Base-by-base conservation (phyloP, 2,329 filamentous ascomycete species). In the Fusarium staphyleae region DNA sequence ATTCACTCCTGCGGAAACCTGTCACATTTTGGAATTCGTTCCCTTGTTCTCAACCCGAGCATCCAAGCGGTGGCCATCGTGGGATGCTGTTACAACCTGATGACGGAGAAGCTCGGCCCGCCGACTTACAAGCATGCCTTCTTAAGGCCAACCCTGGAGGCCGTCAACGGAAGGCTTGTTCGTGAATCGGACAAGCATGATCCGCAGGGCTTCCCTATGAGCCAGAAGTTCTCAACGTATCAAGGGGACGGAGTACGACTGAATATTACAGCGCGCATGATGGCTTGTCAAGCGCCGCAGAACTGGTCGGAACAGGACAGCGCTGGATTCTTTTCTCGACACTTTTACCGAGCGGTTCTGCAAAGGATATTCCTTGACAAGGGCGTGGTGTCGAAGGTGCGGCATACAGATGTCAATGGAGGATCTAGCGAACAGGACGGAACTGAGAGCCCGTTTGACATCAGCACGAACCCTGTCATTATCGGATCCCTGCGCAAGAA, bases 1-100 rank as follows among this genome's bases (percentile, higher is more conserved):
- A 90, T 99, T 14, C 95, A 99, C 73, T 98, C 93, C 1, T 99
- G 95, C 70, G 95, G 95, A 22, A 98, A 99, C 65, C 85, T 99
- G n/a, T 89, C 96, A 1, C 95, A 99, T 72, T 93, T 96, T 70
- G 95, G 90, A 9, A 87, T 99, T 51, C 87, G 91, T 12, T 96
- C 93, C 1, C 82, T 99, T 15, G 75, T 93, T 2, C 76, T 96
- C 51, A 98, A 97, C 69, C 88, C 89, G 0, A 84, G 87, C 4
- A 93, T 98, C 48, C 85, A 86, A 26, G 91, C 92, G n/a, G 88
- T 98, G 16, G 93, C 93, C 52, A 93, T 99, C 70, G 91, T 99
- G 55, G 95, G 95, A 39, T 99, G 95, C 78, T 99, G 95, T 80
- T 98, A 99, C 80, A 99, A 99, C 67, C 85, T 98, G 5, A 78